These are phyloP conservation scores for Penicillium desertorum DNA, from an alignment of 495 filamentous ascomycete species.

Conservation along the genomic window DNA sequence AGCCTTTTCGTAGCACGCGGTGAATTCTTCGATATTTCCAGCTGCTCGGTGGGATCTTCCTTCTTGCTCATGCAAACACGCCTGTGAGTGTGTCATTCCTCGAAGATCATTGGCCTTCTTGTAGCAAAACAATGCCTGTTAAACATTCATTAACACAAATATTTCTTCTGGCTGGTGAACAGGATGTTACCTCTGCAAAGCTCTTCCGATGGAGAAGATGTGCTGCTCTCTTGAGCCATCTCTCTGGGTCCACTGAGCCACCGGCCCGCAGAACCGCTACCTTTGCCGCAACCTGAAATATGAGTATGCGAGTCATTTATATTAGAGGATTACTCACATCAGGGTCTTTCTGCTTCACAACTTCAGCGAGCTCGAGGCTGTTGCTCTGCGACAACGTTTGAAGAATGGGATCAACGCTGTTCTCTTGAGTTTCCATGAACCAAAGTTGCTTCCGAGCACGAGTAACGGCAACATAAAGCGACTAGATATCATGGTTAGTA, in stretches of 20 bases:
- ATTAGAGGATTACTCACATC: slow-evolving; percentile 5
- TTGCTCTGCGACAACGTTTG: slow-evolving; percentile 11
- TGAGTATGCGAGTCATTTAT: neutral
- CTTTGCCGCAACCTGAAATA: slow-evolving; percentile 12
- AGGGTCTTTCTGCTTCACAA: slow-evolving; percentile 18
- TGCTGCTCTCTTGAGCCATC: slow-evolving; percentile 18
- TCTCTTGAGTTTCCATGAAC: slow-evolving; percentile 25
- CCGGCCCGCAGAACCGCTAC: slow-evolving; percentile 15
- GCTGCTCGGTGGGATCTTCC: slow-evolving; percentile 12
- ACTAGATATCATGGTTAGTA: slow-evolving; percentile 9
- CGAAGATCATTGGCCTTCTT: slow-evolving; percentile 16
- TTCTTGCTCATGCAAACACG: slow-evolving; percentile 22
- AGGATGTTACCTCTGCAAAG: slow-evolving; percentile 16
- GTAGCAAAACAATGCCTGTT: slow-evolving; percentile 19
- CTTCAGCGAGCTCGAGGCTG: slow-evolving; percentile 8
- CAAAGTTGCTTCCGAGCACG: slow-evolving; percentile 28
- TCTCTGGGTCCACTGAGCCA: slow-evolving; percentile 17
- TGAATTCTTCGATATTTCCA: slow-evolving; percentile 9
- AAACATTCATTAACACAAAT: neutral
- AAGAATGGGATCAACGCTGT: slow-evolving; percentile 12
- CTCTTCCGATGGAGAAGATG: slow-evolving; percentile 20
- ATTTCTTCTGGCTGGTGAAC: neutral
- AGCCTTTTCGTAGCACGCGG: slow-evolving; percentile 12
- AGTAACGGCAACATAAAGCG: slow-evolving; percentile 33
- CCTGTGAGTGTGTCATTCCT: slow-evolving; percentile 16